phyloP scores from a whole-genome alignment of 305 asterid genomes.

The Fraxinus dipetala region DNA sequence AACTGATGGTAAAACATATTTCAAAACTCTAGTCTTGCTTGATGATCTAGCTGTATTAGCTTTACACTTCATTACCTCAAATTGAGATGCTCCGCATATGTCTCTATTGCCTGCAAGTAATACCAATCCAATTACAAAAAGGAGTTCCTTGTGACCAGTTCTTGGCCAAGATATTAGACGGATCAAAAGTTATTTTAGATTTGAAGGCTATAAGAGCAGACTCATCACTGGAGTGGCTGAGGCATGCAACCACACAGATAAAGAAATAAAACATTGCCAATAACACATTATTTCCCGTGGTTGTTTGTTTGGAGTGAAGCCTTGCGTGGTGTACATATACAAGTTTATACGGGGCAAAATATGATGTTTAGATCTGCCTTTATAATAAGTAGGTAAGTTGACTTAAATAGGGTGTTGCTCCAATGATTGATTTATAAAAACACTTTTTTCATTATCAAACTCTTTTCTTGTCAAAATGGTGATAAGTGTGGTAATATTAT shows the following conservation, averaged over 20 bases:
- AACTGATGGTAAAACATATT: not conserved
- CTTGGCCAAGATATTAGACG: not conserved
- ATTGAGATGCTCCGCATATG: not conserved
- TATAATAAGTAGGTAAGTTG: not conserved
- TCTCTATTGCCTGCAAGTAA: constrained; percentile 17
- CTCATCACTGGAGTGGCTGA: constrained; percentile 14
- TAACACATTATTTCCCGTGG: no score
- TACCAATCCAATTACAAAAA: constrained; percentile 17
- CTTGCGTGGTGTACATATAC: no score
- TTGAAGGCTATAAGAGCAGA: constrained; percentile 19
- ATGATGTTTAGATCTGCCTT: not conserved
- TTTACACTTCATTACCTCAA: constrained; percentile 12
- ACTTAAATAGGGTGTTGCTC: not conserved
- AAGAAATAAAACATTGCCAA: no score
- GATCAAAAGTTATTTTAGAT: constrained; percentile 16
- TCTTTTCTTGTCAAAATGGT: not conserved
- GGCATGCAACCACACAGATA: not conserved
- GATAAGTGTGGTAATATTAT: not conserved
- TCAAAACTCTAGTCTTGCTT: not conserved
- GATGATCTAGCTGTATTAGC: not conserved
- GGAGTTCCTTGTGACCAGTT: constrained; percentile 27
- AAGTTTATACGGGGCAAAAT: not conserved
- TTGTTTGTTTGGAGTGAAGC: no score
- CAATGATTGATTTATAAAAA: not conserved
- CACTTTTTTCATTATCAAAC: not conserved